phyloP scores from a whole-genome alignment of 1,284 basidiomycete species.

The Papiliotrema terrestris region DNA sequence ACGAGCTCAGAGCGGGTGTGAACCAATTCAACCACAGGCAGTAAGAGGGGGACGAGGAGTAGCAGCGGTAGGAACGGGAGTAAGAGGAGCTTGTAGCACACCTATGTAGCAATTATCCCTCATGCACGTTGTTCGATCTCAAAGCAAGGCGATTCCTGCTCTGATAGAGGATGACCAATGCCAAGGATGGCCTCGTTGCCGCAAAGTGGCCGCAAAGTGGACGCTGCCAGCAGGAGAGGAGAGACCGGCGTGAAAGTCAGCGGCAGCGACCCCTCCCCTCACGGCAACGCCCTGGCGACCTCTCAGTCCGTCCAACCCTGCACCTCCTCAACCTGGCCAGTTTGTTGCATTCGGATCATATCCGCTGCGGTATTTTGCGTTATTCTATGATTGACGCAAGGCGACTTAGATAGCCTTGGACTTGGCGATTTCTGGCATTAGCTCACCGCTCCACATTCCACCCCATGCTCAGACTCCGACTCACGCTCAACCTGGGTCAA shows the following conservation, averaged over 20 bases:
- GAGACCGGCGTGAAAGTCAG: too few relatives aligned
- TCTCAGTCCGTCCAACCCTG: background rate
- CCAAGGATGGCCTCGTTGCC: too few relatives aligned
- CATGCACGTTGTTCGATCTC: too few relatives aligned
- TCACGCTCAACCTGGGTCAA: constrained; percentile 88
- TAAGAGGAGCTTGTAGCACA: too few relatives aligned
- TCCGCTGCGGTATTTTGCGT: background rate
- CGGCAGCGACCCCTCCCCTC: too few relatives aligned
- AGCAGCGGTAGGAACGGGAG: too few relatives aligned
- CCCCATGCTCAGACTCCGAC: constrained; percentile 46
- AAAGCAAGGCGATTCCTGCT: too few relatives aligned
- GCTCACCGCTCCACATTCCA: background rate
- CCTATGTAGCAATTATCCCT: too few relatives aligned
- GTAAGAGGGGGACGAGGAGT: too few relatives aligned
- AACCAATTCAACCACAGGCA: constrained; percentile 3
- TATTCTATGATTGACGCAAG: background rate
- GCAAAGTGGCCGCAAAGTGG: too few relatives aligned
- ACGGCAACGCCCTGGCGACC: background rate
- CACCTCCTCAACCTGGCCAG: background rate
- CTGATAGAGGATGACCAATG: too few relatives aligned
- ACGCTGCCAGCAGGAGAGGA: too few relatives aligned
- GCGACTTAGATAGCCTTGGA: constrained; percentile 60
- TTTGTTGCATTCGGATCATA: background rate
- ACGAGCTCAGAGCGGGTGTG: constrained; percentile 24
- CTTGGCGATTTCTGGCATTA: constrained; percentile 62